Evolutionary conservation across 2,329 filamentous ascomycete genomes (phyloP).

Genomic region (Fusarium denticulatum): DNA sequence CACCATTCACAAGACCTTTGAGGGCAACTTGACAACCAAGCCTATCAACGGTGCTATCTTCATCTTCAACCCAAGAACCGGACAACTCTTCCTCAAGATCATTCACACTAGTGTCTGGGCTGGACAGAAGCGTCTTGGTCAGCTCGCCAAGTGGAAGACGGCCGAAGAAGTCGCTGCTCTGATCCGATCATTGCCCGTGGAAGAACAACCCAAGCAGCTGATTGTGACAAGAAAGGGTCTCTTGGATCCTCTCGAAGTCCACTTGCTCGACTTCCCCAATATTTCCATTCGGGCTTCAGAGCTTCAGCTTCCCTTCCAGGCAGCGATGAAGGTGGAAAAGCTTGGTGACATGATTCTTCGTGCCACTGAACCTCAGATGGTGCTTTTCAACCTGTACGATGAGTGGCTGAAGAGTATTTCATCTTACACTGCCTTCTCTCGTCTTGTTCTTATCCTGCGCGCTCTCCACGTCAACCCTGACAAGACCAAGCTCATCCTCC

Average conservation of each 20-base stretch:
- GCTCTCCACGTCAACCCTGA: constrained; percentile 97
- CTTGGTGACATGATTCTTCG: constrained; percentile 98
- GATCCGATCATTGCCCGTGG: constrained; percentile 92
- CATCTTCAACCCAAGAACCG: constrained; percentile 99
- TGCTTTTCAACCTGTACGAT: constrained; percentile 98
- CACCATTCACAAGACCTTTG: constrained; percentile 99
- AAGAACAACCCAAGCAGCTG: constrained; percentile 98
- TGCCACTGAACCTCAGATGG: constrained; percentile 99
- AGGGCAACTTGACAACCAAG: constrained; percentile 98
- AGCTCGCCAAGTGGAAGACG: constrained; percentile 99
- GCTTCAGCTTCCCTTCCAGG: constrained; percentile 96
- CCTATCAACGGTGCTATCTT: constrained; percentile 99
- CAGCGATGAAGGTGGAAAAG: constrained; percentile 99
- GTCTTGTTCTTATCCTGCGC: constrained; percentile 90
- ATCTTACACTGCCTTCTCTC: constrained; percentile 97
- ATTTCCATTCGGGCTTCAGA: constrained; percentile 98
- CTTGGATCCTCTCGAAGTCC: constrained; percentile 95
- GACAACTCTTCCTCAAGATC: constrained; percentile 97
- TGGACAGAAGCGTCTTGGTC: constrained; percentile 97
- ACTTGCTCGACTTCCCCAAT: constrained; percentile 97
- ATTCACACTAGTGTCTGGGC: constrained; percentile 99
- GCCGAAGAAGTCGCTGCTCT: constrained; percentile 99
- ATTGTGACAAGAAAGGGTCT: constrained; percentile 98
- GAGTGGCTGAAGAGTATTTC: constrained; percentile 99
- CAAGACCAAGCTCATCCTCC: constrained; percentile 94